Base-by-base conservation (phyloP, 2,329 filamentous ascomycete species). In the Stachybotrys elegans region DNA sequence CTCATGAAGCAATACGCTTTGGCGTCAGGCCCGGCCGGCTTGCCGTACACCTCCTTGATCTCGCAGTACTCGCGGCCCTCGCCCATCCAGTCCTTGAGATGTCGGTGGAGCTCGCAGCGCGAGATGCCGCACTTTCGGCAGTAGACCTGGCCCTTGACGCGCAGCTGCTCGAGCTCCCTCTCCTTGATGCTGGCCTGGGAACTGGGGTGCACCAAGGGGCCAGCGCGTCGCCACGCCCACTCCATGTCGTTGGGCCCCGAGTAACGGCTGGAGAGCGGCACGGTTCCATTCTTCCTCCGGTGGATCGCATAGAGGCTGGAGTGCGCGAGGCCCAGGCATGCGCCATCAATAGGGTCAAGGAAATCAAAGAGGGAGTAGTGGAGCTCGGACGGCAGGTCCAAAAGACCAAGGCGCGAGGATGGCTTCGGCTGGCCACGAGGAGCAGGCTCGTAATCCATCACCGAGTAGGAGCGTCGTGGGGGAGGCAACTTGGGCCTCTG, bases 271-370 rank as follows among this genome's bases (percentile, higher is more conserved):
- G 73, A 73, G 14, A 84, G 70, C 9, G 77, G 67, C n/a, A 83
- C 73, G 7, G 60, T 66, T 43, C 75, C 76, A 58, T 80, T 72
- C 61, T 80, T 68, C 43, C 70, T 71, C 21, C 71, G 69, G 60
- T 81, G 78, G 53, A 83, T 77, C 25, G 68, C 63, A 59, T 84
- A 83, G 51, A 81, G 72, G 57, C 75, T 70, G 35, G 68, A 69
- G 65, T 72, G 78, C 29, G 78, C 73, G 42, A 84, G 70, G 13
- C 78, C 80, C 31, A 84, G 66, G 56, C 79, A 83, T 31, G 75
- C 77, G 55, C 78, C 77, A 61, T 84, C 80, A 49, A 84, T 81
- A 40, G 77, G 76, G 61, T 84, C 80, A 46, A 84, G 73, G 50
- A 76, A 75, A 58, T 81, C 78, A 54, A 82, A 79, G 49, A 84